These are phyloP conservation scores for Aciculosporium take DNA, from an alignment of 2,329 filamentous ascomycete genomes.

Conservation along the genomic window DNA sequence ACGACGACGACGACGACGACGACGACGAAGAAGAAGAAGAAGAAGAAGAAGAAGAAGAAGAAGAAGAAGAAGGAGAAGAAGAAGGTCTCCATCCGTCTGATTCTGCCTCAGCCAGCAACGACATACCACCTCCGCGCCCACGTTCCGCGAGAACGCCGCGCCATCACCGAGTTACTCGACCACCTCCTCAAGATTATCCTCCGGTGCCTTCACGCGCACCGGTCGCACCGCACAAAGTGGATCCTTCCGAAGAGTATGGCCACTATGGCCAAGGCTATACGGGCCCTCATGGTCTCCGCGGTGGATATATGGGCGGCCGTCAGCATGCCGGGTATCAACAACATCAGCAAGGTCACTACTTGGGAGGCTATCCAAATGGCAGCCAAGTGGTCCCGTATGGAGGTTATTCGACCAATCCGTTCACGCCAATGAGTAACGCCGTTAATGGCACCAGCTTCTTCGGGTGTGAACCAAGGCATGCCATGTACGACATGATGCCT, in stretches of 20 bases:
- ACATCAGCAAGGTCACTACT: conserved; percentile 32
- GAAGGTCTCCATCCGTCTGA: conserved; percentile 43
- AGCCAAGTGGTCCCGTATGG: conserved; percentile 36
- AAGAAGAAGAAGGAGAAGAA: no score
- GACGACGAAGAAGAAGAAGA: neutral
- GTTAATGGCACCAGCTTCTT: conserved; percentile 28
- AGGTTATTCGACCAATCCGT: conserved; percentile 26
- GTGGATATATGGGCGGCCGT: conserved; percentile 13
- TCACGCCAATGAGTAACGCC: conserved; percentile 25
- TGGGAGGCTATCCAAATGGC: conserved; percentile 21
- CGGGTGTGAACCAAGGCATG: conserved; percentile 20
- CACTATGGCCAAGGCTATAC: conserved; percentile 13
- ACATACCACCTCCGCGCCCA: conserved; percentile 12
- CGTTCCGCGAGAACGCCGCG: conserved; percentile 12
- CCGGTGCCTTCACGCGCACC: conserved; percentile 23
- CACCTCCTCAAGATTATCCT: conserved; percentile 24
- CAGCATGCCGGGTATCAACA: conserved; percentile 28
- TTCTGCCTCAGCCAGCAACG: conserved; percentile 37
- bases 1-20: conserved; percentile 21
- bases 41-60: no score
- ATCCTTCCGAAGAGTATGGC: conserved; percentile 49
- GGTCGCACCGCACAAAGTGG: conserved; percentile 45
- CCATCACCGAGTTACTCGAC: conserved; percentile 20
- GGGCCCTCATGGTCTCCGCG: conserved; percentile 13
- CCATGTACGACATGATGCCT: conserved; percentile 37